Base-by-base conservation (phyloP, 306 rosid species). In the Acacia crassicarpa region DNA sequence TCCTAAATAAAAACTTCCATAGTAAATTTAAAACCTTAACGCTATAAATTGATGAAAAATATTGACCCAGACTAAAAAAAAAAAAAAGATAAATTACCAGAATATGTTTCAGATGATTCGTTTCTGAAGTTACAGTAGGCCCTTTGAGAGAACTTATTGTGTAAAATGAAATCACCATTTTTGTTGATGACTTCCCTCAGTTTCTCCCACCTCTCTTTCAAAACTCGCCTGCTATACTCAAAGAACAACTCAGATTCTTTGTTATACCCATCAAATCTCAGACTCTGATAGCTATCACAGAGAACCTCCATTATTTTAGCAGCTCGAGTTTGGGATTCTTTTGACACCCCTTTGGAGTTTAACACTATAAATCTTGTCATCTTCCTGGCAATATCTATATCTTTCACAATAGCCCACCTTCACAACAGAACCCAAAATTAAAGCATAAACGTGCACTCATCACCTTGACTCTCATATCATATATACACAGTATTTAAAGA, bases 381-480 rank as follows among this genome's bases (percentile, higher is more conserved):
- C 88, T 86, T 93, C 44, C 53, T 82, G 0, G 97, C 97, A 53
- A 91, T 79, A 68, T 88, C 93, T 73, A 83, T 84, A 81, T 89
- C 98, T 83, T 91, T 95, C 48, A 93, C 94, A 25, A 95, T 56
- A 0, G 98, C 97, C 98, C 99, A 90, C 23, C 97, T 91, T 61
- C 71, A 53, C 79, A 44, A 22, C 27, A 22, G 11, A 61, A 61
- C 16, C 32, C 25, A 61, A 25, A 30, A 25, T 61, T 61, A 3
- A 9, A 53, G 14, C 63, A n/a, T n/a, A n/a, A 56, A 20, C 7
- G 8, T 38, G 5, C 59, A 56, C 30, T 22, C 13, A n/a, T 56
- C 63, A 8, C 63, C 63, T 56, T n/a, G 11, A 56, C 30, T 56
- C 27, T 22, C n/a, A 56, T 54, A 19, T 54, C 54, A 13, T 51